Conservation (phyloP, 495 filamentous ascomycete genomes). For the Niebla homalea region DNA sequence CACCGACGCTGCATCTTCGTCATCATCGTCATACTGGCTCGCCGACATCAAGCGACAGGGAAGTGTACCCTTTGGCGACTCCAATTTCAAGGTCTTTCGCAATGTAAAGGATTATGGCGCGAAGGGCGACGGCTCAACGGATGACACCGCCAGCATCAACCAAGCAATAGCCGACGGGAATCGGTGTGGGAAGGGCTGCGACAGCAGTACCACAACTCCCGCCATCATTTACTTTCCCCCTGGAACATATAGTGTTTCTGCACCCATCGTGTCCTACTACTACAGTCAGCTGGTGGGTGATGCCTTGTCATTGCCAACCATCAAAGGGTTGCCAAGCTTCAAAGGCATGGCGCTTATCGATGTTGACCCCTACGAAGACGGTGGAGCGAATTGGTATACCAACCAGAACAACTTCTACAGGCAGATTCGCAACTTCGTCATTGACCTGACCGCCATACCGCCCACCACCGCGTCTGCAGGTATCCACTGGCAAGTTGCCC, state of each 20-base stretch:
- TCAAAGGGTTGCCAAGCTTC: slow-evolving; percentile 65
- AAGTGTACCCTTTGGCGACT: slow-evolving; percentile 45
- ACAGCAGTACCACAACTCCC: slow-evolving; percentile 65
- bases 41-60: slow-evolving; percentile 59
- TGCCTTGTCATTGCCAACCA: slow-evolving; percentile 49
- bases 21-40: slow-evolving; percentile 53
- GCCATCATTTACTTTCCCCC: slow-evolving; percentile 72
- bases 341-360: slow-evolving; percentile 83
- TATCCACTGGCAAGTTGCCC: slow-evolving; percentile 97
- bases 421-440: slow-evolving; percentile 83
- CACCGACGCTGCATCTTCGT: slow-evolving; percentile 5
- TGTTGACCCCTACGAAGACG: slow-evolving; percentile 62
- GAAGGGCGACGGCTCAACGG: slow-evolving; percentile 62
- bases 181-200: slow-evolving; percentile 66
- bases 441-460: slow-evolving; percentile 69
- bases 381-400: slow-evolving; percentile 60
- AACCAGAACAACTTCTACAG: slow-evolving; percentile 99
- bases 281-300: slow-evolving; percentile 77
- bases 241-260: slow-evolving; percentile 59
- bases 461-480: slow-evolving; percentile 45
- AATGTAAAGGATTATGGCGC: slow-evolving; percentile 82
- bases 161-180: slow-evolving; percentile 60
- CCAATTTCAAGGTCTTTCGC: slow-evolving; percentile 62
- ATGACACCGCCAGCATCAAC: slow-evolving; percentile 88
- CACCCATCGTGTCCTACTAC: slow-evolving; percentile 59